Conservation (phyloP, 2,329 filamentous ascomycete species). For the Trichophaea hybrida region DNA sequence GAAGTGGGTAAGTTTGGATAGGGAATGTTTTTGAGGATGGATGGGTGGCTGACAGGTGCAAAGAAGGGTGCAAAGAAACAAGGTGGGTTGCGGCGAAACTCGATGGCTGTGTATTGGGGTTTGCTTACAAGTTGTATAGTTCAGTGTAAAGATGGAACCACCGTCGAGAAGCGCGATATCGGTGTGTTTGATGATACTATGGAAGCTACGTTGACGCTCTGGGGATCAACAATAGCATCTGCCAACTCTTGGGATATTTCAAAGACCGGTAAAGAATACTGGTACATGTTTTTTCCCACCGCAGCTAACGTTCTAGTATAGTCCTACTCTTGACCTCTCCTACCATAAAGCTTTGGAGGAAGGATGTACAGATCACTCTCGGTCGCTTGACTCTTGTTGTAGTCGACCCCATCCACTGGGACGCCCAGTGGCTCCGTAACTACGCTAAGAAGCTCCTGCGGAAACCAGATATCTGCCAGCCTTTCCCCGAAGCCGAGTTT, state of each 20-base stretch:
- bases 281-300: neutral
- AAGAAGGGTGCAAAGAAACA: conserved; percentile 1
- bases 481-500: conserved; percentile 6
- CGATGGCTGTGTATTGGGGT: neutral
- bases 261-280: neutral
- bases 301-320: neutral
- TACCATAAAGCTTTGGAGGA: neutral
- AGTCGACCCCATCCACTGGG: neutral
- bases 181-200: conserved; percentile 12
- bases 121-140: neutral
- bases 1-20: conserved; percentile 4
- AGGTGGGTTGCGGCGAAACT: neutral
- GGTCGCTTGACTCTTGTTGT: neutral
- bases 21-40: neutral
- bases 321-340: conserved; percentile 6
- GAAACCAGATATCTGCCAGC: neutral
- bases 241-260: neutral
- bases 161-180: conserved; percentile 4
- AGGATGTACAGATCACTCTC: neutral
- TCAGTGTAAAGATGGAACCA: neutral
- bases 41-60: neutral
- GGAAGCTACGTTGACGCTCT: conserved; percentile 3
- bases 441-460: neutral
- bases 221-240: neutral
- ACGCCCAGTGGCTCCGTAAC: neutral